phyloP scores from a whole-genome alignment of 2,329 filamentous ascomycete genomes.

The Alternaria sp. region DNA sequence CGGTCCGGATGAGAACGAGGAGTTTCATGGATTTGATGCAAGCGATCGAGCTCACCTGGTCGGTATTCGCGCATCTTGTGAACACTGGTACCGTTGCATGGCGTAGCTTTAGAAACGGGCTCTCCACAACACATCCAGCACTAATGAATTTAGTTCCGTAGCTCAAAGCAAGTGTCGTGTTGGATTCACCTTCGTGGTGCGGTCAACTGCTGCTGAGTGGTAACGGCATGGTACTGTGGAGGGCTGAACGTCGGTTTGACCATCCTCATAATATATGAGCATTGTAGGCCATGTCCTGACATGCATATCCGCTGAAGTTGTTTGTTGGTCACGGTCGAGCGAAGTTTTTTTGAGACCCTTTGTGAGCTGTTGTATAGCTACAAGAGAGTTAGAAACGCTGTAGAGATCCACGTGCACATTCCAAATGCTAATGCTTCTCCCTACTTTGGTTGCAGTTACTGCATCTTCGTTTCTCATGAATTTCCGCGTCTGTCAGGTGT shows the following conservation, averaged over 20 bases:
- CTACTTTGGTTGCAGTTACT: slow-evolving; percentile 22
- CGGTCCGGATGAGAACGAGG: slow-evolving; percentile 1
- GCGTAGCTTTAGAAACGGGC: slow-evolving; percentile 11
- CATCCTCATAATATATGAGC: neutral
- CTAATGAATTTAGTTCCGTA: slow-evolving; percentile 4
- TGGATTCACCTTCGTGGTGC: neutral
- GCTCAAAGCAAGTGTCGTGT: too few relatives aligned
- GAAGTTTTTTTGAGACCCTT: neutral
- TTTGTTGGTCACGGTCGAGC: neutral
- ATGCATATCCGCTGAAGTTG: neutral
- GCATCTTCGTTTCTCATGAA: slow-evolving; percentile 23
- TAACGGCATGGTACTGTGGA: neutral
- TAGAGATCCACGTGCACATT: neutral
- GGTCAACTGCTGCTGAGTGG: neutral
- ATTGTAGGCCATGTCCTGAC: slow-evolving; percentile 3
- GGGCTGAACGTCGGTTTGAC: neutral
- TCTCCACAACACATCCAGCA: slow-evolving; percentile 21
- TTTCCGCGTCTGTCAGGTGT: slow-evolving; percentile 18
- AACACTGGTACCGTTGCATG: slow-evolving; percentile 13
- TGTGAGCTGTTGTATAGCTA: slow-evolving; percentile 8
- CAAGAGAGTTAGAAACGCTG: neutral
- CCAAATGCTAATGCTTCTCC: neutral
- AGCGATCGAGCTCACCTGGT: slow-evolving; percentile 14
- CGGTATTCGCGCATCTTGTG: slow-evolving; percentile 15
- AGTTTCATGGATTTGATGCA: slow-evolving; percentile 22